Percentiles rank a stretch among this genome's conserved stretches.
Conservation (phyloP, 2,329 filamentous ascomycete genomes). For the Arthrobotrys pseudoclavata region DNA sequence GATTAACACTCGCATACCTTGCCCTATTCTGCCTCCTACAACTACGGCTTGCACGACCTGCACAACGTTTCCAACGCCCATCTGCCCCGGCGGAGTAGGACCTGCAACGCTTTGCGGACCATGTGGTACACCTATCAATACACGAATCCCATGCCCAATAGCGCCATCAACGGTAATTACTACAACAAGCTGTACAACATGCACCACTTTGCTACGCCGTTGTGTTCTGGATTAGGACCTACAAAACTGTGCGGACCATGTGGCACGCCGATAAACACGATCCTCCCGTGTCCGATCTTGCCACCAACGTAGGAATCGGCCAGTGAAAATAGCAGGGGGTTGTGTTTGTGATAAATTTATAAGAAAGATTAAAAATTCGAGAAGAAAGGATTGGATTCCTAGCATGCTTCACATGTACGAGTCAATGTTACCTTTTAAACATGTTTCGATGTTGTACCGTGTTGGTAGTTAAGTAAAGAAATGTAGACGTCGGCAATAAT, state of each 20-base stretch:
- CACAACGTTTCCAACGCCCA: constrained; percentile 41
- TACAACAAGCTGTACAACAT: constrained; percentile 38
- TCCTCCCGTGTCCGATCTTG: constrained; percentile 23
- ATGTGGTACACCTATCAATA: constrained; percentile 39
- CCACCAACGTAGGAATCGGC: constrained; percentile 24
- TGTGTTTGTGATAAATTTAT: neutral
- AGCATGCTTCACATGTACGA: neutral
- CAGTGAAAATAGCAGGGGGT: neutral
- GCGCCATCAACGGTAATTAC: constrained; percentile 20
- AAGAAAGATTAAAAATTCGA: neutral
- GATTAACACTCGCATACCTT: constrained; percentile 21
- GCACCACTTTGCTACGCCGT: constrained; percentile 32
- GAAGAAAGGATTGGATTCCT: too few relatives aligned
- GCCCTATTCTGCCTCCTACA: constrained; percentile 20
- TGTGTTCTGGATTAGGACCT: constrained; percentile 31
- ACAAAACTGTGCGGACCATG: constrained; percentile 41
- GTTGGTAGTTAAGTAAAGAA: neutral
- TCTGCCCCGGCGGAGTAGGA: constrained; percentile 39
- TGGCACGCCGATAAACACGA: constrained; percentile 37
- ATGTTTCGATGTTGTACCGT: neutral
- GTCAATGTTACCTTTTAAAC: neutral
- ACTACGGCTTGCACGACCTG: constrained; percentile 46
- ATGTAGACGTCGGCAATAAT: neutral
- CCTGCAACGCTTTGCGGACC: constrained; percentile 50
- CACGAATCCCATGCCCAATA: constrained; percentile 42